Percentiles rank a stretch among this genome's conserved stretches.
phyloP scores from a whole-genome alignment of 257 asterid species.

The Prunella vulgaris region DNA sequence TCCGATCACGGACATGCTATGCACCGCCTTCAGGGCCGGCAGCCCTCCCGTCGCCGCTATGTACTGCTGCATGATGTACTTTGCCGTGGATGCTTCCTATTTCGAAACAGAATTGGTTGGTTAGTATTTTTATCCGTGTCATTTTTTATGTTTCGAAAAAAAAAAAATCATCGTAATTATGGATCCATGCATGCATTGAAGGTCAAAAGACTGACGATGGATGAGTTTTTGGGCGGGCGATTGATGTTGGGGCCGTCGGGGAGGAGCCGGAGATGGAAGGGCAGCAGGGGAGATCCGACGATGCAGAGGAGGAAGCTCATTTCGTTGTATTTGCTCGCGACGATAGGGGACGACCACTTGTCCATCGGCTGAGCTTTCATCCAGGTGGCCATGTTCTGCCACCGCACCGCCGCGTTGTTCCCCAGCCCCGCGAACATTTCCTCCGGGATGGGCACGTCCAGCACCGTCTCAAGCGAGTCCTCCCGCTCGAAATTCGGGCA shows the following conservation, averaged over 20 bases:
- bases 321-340: conserved; percentile 75
- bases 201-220: conserved; percentile 41
- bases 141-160: too few species aligned
- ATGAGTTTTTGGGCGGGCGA: conserved; percentile 62
- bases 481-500: conserved; percentile 86
- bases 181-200: too few species aligned
- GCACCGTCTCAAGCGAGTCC: conserved; percentile 74
- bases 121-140: too few species aligned
- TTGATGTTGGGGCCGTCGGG: conserved; percentile 26
- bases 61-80: conserved; percentile 80
- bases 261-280: conserved; percentile 55
- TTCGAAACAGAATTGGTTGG: conserved; percentile 7
- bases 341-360: conserved; percentile 78
- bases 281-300: conserved; percentile 73
- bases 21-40: conserved; percentile 57
- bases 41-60: conserved; percentile 91
- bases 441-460: conserved; percentile 92
- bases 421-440: conserved; percentile 81
- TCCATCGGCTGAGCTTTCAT: conserved; percentile 86
- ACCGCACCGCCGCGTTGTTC: conserved; percentile 57
- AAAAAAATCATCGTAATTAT: too few species aligned
- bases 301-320: conserved; percentile 69
- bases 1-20: conserved; percentile 83
- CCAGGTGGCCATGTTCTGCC: conserved; percentile 96
- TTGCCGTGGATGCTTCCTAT: conserved; percentile 96